Evolutionary conservation across 2,329 filamentous ascomycete species (phyloP), one percentile per base, ranked within the genome.

Genomic region (Nigrospora oryzae): DNA sequence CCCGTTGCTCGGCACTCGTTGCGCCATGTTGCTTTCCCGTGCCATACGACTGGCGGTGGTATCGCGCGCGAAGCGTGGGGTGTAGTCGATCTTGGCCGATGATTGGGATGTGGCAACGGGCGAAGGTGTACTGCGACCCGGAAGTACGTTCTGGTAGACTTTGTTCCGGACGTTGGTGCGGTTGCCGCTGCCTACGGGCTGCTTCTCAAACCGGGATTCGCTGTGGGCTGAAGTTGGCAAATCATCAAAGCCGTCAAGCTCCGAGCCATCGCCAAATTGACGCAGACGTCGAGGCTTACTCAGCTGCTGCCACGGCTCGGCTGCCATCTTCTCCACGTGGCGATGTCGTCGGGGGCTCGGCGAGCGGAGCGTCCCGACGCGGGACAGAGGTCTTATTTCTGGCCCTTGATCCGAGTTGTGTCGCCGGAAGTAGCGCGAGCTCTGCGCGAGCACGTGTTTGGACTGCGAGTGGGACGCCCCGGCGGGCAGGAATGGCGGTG

Each of bases 211-310:
- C 55, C 81, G 86, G 50, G 82, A 89, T 65, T 98, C 93, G 13
- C 81, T 77, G 48, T 84, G 80, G 12, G 77, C 81, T 14, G 90
- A 96, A 0, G 90, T 97, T 2, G 91, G 91, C 45, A 98, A 70
- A 64, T 98, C 93, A 61, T 98, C 93, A 61, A 98, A 97, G 3
- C 78, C 82, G 54, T 97, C 91, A 32, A 98, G 74, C 64, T 98
- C 93, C 48, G 84, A 86, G 14, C 93, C 93, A 62, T 96, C 89
- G 12, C 93, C 93, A 66, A 94, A 98, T 56, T 87, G 81, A 38
- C 82, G 77, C 48, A 74, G 72, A 36, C 81, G 74, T 33, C 79
- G 74, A 3, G 89, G 89, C 61, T 83, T 86, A 50, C 79, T 90
- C 47, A 95, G 67, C 39, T 84, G 82, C 52, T 84, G 80, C 70